Evolutionary conservation across 495 filamentous ascomycete genomes (phyloP), one percentile per base, ranked within the genome.

Genomic region (Tetracladium setigerum): DNA sequence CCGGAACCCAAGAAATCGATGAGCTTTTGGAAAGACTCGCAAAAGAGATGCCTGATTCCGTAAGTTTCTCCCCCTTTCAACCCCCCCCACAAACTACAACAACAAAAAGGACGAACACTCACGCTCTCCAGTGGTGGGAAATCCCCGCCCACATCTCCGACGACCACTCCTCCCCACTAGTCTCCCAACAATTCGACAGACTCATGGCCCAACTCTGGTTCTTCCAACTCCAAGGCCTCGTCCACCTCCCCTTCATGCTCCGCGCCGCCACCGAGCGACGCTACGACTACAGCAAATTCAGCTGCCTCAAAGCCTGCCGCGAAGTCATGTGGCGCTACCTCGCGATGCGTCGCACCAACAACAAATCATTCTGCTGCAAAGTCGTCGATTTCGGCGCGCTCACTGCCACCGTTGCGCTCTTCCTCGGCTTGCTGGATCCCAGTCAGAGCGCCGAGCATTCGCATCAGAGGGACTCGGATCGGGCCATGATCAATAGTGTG

Each of bases 161-260:
- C 17, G 34, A 49, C 13, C 31, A 36, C 1, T 27, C 44, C 8
- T 2, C 22, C 17, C 18, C 33, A 19, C 60, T 65, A 30, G 44
- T 45, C 6, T 66, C 57, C 11, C 34, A 68, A 30, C 59, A 69
- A 14, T 59, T 55, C 30, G 44, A 59, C 38, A 34, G 49, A 1
- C 13, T 55, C 1, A 55, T 55, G 55, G 47, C 60, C 10, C 73
- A 77, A 44, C 66, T 75, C 47, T 68, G 72, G 51, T 69, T 68
- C 38, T 62, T 65, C 54, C 62, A 70, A 44, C 59, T 72, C 4
- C 55, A 65, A 33, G 62, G 66, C 36, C 58, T 72, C 4, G 53
- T 69, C 0, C 71, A 74, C 49, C 61, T 74, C 12, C 71, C 71
- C 3, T 73, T 67, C 47, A 69, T 72, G 65, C 57, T 73, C 5